Base-by-base conservation (phyloP, 1,284 basidiomycete species). In the Ustilago nuda region DNA sequence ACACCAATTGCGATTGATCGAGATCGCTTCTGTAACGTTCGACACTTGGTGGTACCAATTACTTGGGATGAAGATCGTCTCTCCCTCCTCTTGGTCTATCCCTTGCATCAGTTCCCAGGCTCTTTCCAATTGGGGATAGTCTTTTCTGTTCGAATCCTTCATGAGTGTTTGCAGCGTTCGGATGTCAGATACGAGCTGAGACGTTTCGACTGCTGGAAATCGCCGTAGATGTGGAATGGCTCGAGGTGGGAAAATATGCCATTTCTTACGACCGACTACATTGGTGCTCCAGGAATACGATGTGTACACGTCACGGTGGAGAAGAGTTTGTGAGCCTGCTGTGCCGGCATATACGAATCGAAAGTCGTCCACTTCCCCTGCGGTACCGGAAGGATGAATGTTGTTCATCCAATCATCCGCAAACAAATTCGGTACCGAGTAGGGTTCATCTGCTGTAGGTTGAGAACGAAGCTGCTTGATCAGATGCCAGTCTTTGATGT, bases 401-500 rank as follows among this genome's bases (percentile, higher is more conserved):
- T 84, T 82, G 74, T 83, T 80, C 79, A 84, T 84, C 82, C 89
- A 90, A 78, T 90, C 89, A 69, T 90, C 89, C 68, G 76, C 59
- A 57, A 89, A 88, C 6, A 88, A 82, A 5, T 81, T 71, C 0
- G 88, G 88, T 0, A 88, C 88, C 5, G 58, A 61, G 69, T 90
- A 90, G 12, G 89, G 86, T 37, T 35, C 39, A 19, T 27, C 11
- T 11, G n/a, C 23, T 19, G 30, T 27, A 12, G 35, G 6, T 1
- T 32, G 86, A 56, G 61, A 81, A 76, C 19, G 82, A 77, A 76
- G 59, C 11, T 78, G 72, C 19, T 74, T 78, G 11, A 88, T 83
- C 0, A 89, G 79, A 81, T 90, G 89, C 89, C 89, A 90, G 73
- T 90, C 89, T 71, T 89, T 90, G 61, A 89, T 87, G 81, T 90